Conservation (phyloP, 139 green algal species). For the Dunaliella primolecta region DNA sequence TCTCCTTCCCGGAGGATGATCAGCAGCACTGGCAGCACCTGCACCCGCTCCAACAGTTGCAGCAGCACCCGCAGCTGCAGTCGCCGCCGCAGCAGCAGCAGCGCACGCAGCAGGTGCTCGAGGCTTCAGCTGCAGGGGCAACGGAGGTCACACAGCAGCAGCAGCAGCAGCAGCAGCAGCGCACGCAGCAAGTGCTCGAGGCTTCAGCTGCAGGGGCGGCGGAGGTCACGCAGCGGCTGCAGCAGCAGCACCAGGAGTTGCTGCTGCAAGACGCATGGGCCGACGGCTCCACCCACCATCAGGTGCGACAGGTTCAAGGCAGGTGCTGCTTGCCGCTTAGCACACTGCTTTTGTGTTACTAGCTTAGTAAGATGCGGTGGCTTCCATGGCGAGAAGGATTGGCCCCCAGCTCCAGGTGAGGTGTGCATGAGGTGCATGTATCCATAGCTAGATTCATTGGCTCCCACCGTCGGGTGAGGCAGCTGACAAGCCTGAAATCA, state of each 20-base stretch:
- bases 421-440: too few relatives aligned
- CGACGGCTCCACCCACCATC: background rate
- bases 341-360: too few relatives aligned
- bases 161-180: slow-evolving; percentile 12
- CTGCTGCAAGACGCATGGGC: background rate
- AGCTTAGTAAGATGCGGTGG: too few relatives aligned
- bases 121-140: background rate
- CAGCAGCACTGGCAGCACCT: too few relatives aligned
- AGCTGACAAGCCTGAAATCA: too few relatives aligned
- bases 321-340: too few relatives aligned
- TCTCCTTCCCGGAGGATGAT: too few relatives aligned
- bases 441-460: too few relatives aligned
- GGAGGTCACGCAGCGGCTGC: background rate
- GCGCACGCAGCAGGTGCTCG: background rate
- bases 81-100: slow-evolving; percentile 1
- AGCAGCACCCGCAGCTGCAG: slow-evolving; percentile 2
- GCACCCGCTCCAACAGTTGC: background rate
- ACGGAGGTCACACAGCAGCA: background rate
- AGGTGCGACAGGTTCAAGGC: too few relatives aligned
- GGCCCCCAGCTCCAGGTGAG: too few relatives aligned
- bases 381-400: too few relatives aligned
- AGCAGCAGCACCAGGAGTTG: background rate
- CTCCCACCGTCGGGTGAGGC: too few relatives aligned
- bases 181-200: background rate
- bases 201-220: slow-evolving; percentile 1